Evolutionary conservation across 805 yeast genomes (phyloP), one percentile per base, ranked within the genome.

Genomic region (Isabelozyma pseudorhagii): DNA sequence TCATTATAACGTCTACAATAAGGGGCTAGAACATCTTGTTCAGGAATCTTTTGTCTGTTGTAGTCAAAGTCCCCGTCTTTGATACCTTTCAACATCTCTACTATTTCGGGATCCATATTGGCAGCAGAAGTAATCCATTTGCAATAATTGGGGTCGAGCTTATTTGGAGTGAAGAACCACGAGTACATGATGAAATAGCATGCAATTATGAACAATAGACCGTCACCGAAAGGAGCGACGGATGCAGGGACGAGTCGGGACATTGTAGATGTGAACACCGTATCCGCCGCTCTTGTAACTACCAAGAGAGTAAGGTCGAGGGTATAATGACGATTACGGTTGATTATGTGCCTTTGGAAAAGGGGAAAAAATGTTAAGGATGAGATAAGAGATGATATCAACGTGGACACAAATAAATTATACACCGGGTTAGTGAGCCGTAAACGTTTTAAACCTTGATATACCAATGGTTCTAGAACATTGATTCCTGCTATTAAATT

Each of bases 51-150:
- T 15, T 60, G 50, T 4, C 60, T 60, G 10, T 64, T 58, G 5
- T 57, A 52, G 29, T 61, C 56, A 40, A 71, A 50, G 17, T 58
- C 55, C 4, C 67, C 67, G 4, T 59, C 50, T 29, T 68, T 66
- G n/a, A 77, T 42, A 5, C 55, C 51, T 31, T 65, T 59, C 38
- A 77, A 63, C 3, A 64, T 63, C 13, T 57, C 56, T 3, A 72
- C 59, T 10, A 77, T 52, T 38, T 68, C 77, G 25, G 59, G 59
- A 52, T 77, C 81, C 76, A 77, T 73, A 48, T 70, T 66, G 7
- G 81, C 80, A 15, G 79, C 79, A 41, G 68, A 67, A 3, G 82
- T 74, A 54, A 77, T 77, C 82, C 82, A 77, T 46, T 63, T 62
- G 27, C 67, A 59, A 54, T 78, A 77, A 6, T 77, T 68, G 5